phyloP scores from a whole-genome alignment of 768 basidiomycete genomes.

The Leccinum truebloodii region DNA sequence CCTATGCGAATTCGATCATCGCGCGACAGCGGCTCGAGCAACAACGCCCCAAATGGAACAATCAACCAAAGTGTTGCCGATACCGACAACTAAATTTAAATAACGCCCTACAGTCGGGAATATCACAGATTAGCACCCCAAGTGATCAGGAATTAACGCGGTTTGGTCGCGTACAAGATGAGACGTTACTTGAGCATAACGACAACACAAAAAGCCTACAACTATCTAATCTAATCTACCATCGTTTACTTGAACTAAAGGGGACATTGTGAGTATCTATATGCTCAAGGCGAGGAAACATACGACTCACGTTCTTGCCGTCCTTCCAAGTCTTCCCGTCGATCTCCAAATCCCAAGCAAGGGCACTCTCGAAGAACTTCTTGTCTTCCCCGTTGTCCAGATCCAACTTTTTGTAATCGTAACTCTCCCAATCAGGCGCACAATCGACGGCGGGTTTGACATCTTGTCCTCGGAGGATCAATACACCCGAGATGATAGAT shows the following conservation, averaged over 20 bases:
- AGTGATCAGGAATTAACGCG: not conserved
- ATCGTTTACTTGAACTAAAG: slow-evolving; percentile 25
- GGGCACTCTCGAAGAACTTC: slow-evolving; percentile 87
- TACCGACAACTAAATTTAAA: too few species aligned
- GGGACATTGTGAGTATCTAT: slow-evolving; percentile 6
- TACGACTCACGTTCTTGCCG: slow-evolving; percentile 79
- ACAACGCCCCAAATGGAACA: too few species aligned
- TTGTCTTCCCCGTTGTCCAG: slow-evolving; percentile 73
- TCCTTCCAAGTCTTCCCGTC: slow-evolving; percentile 90
- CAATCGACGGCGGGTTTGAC: slow-evolving; percentile 67
- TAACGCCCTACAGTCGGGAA: too few species aligned
- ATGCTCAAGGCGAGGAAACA: not conserved
- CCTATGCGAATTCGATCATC: not conserved
- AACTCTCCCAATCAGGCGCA: slow-evolving; percentile 93
- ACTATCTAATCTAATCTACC: slow-evolving; percentile 19
- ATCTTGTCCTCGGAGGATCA: slow-evolving; percentile 84
- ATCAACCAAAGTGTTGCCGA: not conserved
- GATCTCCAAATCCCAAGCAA: slow-evolving; percentile 92
- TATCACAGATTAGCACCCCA: too few species aligned
- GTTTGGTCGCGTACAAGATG: not conserved
- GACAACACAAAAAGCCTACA: slow-evolving; percentile 25
- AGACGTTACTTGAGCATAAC: slow-evolving; percentile 7
- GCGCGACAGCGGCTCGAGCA: not conserved
- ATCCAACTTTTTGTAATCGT: slow-evolving; percentile 77
- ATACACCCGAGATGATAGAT: slow-evolving; percentile 76